Base-by-base conservation (phyloP, 306 rosid genomes). In the Oemleria cerasiformis region DNA sequence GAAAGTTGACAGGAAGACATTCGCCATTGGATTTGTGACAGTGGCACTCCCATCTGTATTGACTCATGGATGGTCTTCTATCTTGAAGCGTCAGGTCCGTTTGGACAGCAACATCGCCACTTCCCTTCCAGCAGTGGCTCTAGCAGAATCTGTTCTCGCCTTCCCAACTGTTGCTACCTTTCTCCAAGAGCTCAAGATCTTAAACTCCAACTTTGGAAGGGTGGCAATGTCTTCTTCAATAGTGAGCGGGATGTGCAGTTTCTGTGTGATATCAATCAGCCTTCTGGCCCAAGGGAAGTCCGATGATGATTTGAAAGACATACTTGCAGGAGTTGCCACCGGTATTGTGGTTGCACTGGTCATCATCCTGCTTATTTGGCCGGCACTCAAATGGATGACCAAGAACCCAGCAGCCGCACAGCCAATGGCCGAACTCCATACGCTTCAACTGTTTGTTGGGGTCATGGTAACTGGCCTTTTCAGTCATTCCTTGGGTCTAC, bases 121-220 rank as follows among this genome's bases (percentile, higher is more conserved):
- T 0, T 12, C 49, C 10, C 58, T 82, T n/a, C 77, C 70, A 0
- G 8, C 25, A 3, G 45, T 69, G 44, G 72, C 61, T 7, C 51
- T 21, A 13, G 73, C 69, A 7, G 70, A 77, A 47, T 45, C 73
- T 0, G 53, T 74, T n/a, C 30, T 70, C 20, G 76, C 64, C 67
- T 70, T 70, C 23, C 73, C 82, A 3, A 71, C 70, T 30, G 17
- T 84, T 6, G 73, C 76, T 56, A 45, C 21, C 65, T 61, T 80
- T 30, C 75, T 84, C 10, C 21, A 55, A 11, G 78, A 80, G 73
- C 73, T 80, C 12, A 80, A 77, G 57, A 65, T 84, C n/a, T 23
- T 80, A 11, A 80, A 84, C 48, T 76, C 84, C 17, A 67, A 84
- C 10, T 62, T 77, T 41, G 82, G 82, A 4, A 77, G 70, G 55